Evolutionary conservation across 2,329 filamentous ascomycete genomes (phyloP), one percentile per base, ranked within the genome.

Genomic region (Ophiostoma australiae): DNA sequence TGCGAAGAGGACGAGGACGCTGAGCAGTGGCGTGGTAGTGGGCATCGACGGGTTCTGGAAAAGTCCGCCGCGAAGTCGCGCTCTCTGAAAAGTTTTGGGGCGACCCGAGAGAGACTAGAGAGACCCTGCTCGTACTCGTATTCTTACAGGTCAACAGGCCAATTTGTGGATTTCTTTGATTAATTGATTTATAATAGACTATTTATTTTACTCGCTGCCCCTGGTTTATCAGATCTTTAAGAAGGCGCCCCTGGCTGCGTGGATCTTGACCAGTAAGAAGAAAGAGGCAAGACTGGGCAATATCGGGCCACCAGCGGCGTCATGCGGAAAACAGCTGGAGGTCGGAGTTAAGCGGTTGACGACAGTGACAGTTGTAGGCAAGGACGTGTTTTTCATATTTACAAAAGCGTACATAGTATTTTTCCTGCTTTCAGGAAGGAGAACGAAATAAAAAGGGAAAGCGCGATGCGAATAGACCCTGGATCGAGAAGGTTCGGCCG

Each of bases 61-160:
- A 68, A 70, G 52, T 72, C 66, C 71, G 68, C n/a, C n/a, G n/a
- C 67, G 41, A 33, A 17, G 55, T 66, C 67, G 41, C 67, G 69
- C 58, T 63, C 69, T 48, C 69, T 48, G 52, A 67, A 55, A 67
- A 55, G 31, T 66, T 11, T 39, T 27, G 33, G n/a, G 67, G 65
- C 15, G 52, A 23, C 23, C 52, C 44, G 58, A 65, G 68, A 70
- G 65, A 37, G 37, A 68, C 66, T 67, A 27, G 68, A 41, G 52
- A 41, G 55, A 48, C 44, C 31, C 35, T 37, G 44, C 44, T 72
- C 71, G 71, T 72, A 70, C 65, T 72, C 71, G 71, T 72, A 72
- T 44, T 63, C 27, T 44, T 31, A 31, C 27, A 31, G 27, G 27
- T 31, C 3, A 20, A 44, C 33, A 33, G 58, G 37, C 52, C 55